These are phyloP conservation scores for Olyra latifolia DNA, from an alignment of 176 grass and related monocot genomes.

Conservation along the genomic window DNA sequence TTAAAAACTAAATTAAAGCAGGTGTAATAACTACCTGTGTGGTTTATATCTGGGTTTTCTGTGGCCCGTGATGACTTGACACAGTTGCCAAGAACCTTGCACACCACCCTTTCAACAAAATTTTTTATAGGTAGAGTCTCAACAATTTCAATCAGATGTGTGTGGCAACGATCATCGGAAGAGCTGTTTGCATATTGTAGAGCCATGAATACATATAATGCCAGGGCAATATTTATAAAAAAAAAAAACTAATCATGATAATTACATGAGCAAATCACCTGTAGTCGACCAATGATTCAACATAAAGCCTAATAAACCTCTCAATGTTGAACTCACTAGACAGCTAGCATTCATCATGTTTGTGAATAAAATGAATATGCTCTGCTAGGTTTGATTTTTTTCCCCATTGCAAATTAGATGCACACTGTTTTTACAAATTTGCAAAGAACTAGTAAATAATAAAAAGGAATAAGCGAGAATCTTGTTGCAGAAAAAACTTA, in stretches of 20 bases:
- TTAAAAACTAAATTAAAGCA: constrained; percentile 11
- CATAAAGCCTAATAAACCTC: constrained; percentile 69
- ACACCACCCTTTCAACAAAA: constrained; percentile 59
- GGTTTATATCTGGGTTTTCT: constrained; percentile 45
- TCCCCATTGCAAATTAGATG: no score
- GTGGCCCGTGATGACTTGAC: constrained; percentile 46
- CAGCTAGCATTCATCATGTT: no score
- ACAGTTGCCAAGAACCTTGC: constrained; percentile 62
- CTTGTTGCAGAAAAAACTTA: no score
- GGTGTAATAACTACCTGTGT: constrained; percentile 43
- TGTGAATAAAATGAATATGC: no score
- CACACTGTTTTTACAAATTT: no score
- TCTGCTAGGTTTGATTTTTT: no score
- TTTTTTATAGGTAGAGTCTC: constrained; percentile 62
- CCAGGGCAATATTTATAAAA: background rate
- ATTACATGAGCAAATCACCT: constrained; percentile 55
- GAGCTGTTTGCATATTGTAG: constrained; percentile 42
- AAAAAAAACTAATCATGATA: constrained; percentile 35
- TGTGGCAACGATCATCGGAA: constrained; percentile 49
- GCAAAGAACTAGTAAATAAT: no score
- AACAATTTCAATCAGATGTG: constrained; percentile 53
- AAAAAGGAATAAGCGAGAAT: no score
- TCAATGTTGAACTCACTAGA: constrained; percentile 76
- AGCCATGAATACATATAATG: constrained; percentile 23
- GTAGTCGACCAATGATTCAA: constrained; percentile 71